Evolutionary conservation across 345 rosid species (phyloP).

Genomic region (Acer negundo): DNA sequence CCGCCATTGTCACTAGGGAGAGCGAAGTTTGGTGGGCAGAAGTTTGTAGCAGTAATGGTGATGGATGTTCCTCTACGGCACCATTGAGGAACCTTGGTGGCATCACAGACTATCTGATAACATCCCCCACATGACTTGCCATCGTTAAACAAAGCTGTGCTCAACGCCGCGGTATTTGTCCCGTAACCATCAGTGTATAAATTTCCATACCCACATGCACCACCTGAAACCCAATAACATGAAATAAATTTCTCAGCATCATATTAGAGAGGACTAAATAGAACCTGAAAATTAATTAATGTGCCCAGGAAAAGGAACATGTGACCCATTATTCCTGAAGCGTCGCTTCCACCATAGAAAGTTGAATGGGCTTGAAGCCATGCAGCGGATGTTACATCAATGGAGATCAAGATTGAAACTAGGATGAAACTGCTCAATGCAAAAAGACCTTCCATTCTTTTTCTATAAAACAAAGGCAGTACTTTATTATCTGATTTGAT

Average conservation of each 20-base stretch:
- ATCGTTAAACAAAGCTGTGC: conserved; percentile 66
- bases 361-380: conserved; percentile 62
- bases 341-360: conserved; percentile 67
- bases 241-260: too few species aligned
- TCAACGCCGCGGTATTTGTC: conserved; percentile 65
- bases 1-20: conserved; percentile 70
- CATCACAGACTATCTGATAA: conserved; percentile 62
- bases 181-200: conserved; percentile 67
- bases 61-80: conserved; percentile 58
- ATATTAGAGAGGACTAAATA: too few species aligned
- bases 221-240: conserved; percentile 42
- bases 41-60: conserved; percentile 73
- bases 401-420: conserved; percentile 31
- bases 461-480: conserved; percentile 12
- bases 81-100: conserved; percentile 55
- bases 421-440: conserved; percentile 18
- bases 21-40: conserved; percentile 74
- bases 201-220: conserved; percentile 85
- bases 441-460: conserved; percentile 33
- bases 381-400: conserved; percentile 39
- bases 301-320: neutral
- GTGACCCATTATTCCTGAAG: conserved; percentile 62
- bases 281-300: too few species aligned
- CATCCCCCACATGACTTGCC: conserved; percentile 71
- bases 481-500: conserved; percentile 8